Conservation (phyloP, 2,329 filamentous ascomycete species). For the Aspergillus spinulosporus region DNA sequence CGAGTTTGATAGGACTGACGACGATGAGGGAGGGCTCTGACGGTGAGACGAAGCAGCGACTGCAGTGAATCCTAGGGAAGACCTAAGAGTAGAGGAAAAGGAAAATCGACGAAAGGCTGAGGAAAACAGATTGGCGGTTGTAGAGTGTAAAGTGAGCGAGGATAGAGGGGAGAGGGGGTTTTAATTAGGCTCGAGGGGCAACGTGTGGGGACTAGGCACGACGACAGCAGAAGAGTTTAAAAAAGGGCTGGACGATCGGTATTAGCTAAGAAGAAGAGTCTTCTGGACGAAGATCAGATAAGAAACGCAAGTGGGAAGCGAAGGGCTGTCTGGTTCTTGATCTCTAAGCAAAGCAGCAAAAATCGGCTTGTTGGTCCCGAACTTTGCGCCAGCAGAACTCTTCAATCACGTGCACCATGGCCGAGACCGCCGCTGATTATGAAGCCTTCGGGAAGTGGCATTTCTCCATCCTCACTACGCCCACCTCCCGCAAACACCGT, state of each 20-base stretch:
- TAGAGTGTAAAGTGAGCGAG: constrained; percentile 11
- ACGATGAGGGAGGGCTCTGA: constrained; percentile 53
- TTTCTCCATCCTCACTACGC: neutral
- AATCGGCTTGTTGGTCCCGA: neutral
- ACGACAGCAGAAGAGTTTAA: constrained; percentile 1
- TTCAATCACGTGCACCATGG: constrained; percentile 24
- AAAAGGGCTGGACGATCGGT: constrained; percentile 18
- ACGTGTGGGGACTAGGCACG: constrained; percentile 18
- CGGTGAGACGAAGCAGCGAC: constrained; percentile 70
- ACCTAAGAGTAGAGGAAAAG: constrained; percentile 61
- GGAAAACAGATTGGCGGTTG: constrained; percentile 87
- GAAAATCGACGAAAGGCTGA: constrained; percentile 70
- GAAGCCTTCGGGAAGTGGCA: constrained; percentile 1
- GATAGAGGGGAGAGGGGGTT: constrained; percentile 18
- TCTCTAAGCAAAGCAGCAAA: constrained; percentile 8
- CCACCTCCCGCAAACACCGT: constrained; percentile 7
- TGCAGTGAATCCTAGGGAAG: constrained; percentile 70
- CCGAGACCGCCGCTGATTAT: constrained; percentile 25
- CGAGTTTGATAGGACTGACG: constrained; percentile 36
- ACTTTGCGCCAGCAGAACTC: neutral
- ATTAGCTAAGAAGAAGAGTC: constrained; percentile 24
- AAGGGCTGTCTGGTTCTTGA: constrained; percentile 3
- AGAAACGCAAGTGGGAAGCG: neutral
- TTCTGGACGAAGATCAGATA: constrained; percentile 14
- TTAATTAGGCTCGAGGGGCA: constrained; percentile 26